Evolutionary conservation across 2,329 filamentous ascomycete species (phyloP), one percentile per base, ranked within the genome.

Genomic region (Monosporascus cannonballus): DNA sequence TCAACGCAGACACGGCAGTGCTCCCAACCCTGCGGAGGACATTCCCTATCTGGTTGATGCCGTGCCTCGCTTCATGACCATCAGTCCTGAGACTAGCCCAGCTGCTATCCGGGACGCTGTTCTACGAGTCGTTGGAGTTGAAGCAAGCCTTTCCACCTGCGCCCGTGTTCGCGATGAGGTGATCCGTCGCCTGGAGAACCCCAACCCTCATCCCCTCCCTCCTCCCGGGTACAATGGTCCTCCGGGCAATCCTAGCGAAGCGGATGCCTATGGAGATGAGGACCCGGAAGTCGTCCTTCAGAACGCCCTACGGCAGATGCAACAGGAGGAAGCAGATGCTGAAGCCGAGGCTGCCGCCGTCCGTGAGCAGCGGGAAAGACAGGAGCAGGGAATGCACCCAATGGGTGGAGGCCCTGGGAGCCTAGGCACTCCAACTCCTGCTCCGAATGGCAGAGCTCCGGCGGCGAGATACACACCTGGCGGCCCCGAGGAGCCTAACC

Each of bases 41-140:
- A 75, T 86, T 34, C 72, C 73, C 45, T 86, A 85, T 64, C 72
- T 86, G 3, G 74, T 80, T 61, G 81, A 85, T 54, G 78, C 78
- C 50, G 72, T 86, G 6, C 80, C 80, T 17, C 75, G 80, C 50
- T 76, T 84, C 64, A 82, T 85, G 76, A 74, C 69, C 55, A 74
- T 86, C 55, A 74, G 73, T 9, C 64, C 78, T 27, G 80, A 84
- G 56, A 84, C 80, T 2, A 83, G 78, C 50, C 82, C 82, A 1
- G 74, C 78, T 41, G 77, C 79, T 46, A 83, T 86, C 52, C 74
- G 76, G 44, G 83, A 86, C 52, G 73, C 78, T 49, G 70, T 85
- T 38, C 67, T 81, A 45, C 76, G 79, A 47, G 72, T 77, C 14
- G 71, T 84, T 24, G 79, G 80, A 50, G 74, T 83, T 37, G 79